Conservation (phyloP, 257 asterid species). For the Solanum dulcamara region DNA sequence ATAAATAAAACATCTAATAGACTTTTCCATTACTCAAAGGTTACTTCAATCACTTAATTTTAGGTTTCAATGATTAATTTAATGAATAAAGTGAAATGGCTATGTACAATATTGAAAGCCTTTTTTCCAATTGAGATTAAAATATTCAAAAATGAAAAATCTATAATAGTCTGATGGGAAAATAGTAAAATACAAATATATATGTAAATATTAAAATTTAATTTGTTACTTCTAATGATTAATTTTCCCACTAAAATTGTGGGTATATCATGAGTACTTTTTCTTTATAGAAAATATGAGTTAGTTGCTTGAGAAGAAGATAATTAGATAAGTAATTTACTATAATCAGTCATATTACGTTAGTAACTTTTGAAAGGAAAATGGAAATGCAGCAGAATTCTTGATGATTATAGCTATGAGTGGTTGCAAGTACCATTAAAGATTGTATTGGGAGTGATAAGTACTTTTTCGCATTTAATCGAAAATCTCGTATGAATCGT, state of each 20-base stretch:
- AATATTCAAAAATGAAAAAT: background rate
- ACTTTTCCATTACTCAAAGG: background rate
- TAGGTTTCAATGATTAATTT: background rate
- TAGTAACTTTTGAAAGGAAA: background rate
- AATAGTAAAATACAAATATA: too few species aligned
- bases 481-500: rapidly evolving
- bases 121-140: background rate
- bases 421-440: background rate
- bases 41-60: background rate
- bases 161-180: background rate
- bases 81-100: background rate
- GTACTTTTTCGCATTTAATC: background rate
- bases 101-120: background rate
- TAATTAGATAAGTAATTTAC: background rate
- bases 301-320: background rate
- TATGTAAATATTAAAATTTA: background rate
- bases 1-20: background rate
- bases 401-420: background rate
- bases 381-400: background rate
- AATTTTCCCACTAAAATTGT: background rate
- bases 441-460: background rate
- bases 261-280: background rate
- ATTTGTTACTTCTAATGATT: background rate
- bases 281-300: background rate
- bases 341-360: too few species aligned